These are phyloP conservation scores for Yamadazyma akitaensis DNA, from an alignment of 805 yeast species.

Conservation along the genomic window DNA sequence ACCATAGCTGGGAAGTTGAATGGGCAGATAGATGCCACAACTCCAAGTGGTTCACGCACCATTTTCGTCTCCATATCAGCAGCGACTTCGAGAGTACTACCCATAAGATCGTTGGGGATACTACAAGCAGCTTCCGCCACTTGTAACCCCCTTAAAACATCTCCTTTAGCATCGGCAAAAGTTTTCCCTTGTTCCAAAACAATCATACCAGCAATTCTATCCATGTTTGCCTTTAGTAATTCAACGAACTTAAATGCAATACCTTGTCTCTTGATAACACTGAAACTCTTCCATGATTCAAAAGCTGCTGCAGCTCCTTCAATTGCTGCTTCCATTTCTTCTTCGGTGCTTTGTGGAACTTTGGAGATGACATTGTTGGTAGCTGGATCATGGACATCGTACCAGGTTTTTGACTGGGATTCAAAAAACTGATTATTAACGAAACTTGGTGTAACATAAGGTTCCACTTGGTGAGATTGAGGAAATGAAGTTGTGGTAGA, in stretches of 20 bases:
- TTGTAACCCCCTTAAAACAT: slow-evolving; percentile 72
- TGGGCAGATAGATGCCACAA: slow-evolving; percentile 74
- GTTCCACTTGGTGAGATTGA: slow-evolving; percentile 40
- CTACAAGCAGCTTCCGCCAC: slow-evolving; percentile 75
- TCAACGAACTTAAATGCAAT: slow-evolving; percentile 66
- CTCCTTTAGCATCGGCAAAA: slow-evolving; percentile 68
- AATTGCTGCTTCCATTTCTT: slow-evolving; percentile 63
- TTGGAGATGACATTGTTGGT: slow-evolving; percentile 62
- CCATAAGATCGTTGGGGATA: slow-evolving; percentile 61
- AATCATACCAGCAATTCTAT: slow-evolving; percentile 57
- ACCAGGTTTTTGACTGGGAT: slow-evolving; percentile 54
- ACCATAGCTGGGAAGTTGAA: slow-evolving; percentile 87
- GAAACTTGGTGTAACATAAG: slow-evolving; percentile 51
- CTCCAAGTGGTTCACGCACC: slow-evolving; percentile 74
- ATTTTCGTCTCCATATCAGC: slow-evolving; percentile 73
- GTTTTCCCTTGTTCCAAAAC: slow-evolving; percentile 60
- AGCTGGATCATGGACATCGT: slow-evolving; percentile 73
- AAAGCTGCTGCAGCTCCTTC: slow-evolving; percentile 64
- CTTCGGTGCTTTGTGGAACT: slow-evolving; percentile 70
- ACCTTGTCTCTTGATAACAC: slow-evolving; percentile 68
- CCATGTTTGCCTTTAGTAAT: slow-evolving; percentile 62
- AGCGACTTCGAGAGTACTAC: slow-evolving; percentile 63
- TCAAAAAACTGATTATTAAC: slow-evolving; percentile 49
- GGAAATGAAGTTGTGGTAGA: slow-evolving; percentile 32
- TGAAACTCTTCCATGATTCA: slow-evolving; percentile 50